These are phyloP conservation scores for Arthroderma sp. DNA, from an alignment of 2,329 filamentous ascomycete species.

Conservation along the genomic window DNA sequence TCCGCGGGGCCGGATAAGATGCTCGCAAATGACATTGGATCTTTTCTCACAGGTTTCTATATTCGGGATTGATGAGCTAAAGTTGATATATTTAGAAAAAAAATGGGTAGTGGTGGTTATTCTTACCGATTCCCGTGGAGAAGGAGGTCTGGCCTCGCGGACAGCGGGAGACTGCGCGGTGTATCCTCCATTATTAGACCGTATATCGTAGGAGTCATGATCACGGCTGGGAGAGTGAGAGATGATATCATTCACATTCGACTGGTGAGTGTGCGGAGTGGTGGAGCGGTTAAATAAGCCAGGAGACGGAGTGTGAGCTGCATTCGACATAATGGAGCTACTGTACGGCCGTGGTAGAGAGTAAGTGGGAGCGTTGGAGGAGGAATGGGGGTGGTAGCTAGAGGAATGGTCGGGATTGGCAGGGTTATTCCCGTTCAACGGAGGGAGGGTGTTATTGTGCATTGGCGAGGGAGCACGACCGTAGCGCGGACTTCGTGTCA, in stretches of 20 bases:
- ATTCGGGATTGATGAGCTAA: conserved; percentile 12
- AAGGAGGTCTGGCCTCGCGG: conserved; percentile 21
- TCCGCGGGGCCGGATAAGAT: conserved; percentile 74
- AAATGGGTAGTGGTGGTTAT: background rate
- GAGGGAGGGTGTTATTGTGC: conserved; percentile 21
- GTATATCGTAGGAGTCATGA: conserved; percentile 21
- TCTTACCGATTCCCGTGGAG: conserved; percentile 29
- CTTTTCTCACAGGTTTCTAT: conserved; percentile 60
- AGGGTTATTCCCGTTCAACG: conserved; percentile 24
- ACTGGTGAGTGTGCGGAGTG: conserved; percentile 30
- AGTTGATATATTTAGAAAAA: conserved; percentile 1
- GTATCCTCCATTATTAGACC: conserved; percentile 20
- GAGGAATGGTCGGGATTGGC: conserved; percentile 22
- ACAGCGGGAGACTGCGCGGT: conserved; percentile 20
- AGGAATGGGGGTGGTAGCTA: conserved; percentile 23
- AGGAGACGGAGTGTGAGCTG: conserved; percentile 21
- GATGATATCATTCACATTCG: conserved; percentile 23
- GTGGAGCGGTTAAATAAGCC: conserved; percentile 21
- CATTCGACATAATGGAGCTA: conserved; percentile 22
- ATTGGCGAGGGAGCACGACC: conserved; percentile 11
- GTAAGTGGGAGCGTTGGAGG: conserved; percentile 20
- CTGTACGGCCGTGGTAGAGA: conserved; percentile 24
- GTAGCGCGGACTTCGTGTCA: conserved; percentile 12
- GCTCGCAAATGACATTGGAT: conserved; percentile 93
- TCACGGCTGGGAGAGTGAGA: conserved; percentile 32